phyloP scores from a whole-genome alignment of 1,284 basidiomycete genomes.

The Ustilago xerochloae region DNA sequence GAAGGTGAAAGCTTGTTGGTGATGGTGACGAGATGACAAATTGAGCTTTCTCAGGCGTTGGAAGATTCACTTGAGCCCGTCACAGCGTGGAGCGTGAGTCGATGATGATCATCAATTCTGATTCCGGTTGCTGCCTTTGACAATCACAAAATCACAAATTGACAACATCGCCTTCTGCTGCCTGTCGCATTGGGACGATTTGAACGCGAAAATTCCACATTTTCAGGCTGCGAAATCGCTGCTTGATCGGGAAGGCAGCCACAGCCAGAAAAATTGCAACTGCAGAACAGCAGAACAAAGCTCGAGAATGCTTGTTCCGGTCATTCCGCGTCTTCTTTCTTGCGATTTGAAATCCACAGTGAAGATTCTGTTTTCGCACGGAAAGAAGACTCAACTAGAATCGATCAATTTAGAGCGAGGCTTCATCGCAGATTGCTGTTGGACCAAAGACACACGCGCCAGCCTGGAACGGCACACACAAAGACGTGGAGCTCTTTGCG shows the following conservation, averaged over 20 bases:
- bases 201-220: slow-evolving; percentile 28
- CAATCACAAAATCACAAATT: neutral
- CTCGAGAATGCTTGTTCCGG: neutral
- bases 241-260: neutral
- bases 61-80: slow-evolving; percentile 13
- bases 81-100: slow-evolving; percentile 8
- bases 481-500: slow-evolving; percentile 44
- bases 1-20: neutral
- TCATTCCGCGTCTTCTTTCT: slow-evolving; percentile 9
- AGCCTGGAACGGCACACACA: slow-evolving; percentile 1
- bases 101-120: slow-evolving; percentile 1
- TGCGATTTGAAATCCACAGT: slow-evolving; percentile 13
- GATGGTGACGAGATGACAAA: slow-evolving; percentile 11
- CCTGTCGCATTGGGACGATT: slow-evolving; percentile 23
- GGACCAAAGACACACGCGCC: slow-evolving; percentile 7
- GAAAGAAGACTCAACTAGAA: slow-evolving; percentile 3
- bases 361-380: slow-evolving; percentile 21
- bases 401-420: slow-evolving; percentile 12
- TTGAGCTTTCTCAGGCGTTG: neutral
- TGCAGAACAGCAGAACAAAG: neutral
- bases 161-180: slow-evolving; percentile 19
- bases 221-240: neutral
- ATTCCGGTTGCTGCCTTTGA: slow-evolving; percentile 4
- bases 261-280: neutral
- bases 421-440: slow-evolving; percentile 8